phyloP scores from a whole-genome alignment of 148 eudicot species.

The Persicaria tinctoria region DNA sequence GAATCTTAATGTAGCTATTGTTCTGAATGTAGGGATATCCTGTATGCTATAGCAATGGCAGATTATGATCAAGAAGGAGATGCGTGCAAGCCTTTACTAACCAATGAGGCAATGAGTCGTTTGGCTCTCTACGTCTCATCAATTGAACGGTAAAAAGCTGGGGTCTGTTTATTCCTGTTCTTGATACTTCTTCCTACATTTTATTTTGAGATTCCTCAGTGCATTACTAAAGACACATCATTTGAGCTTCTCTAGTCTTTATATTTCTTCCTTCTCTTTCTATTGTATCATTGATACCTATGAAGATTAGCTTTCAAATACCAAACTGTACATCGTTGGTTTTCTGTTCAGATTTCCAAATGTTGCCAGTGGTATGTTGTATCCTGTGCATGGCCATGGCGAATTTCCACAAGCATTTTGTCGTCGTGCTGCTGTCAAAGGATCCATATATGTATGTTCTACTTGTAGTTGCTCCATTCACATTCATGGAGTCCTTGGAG shows the following conservation, averaged over 20 bases:
- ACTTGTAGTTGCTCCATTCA: background rate
- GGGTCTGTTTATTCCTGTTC: background rate
- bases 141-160: constrained; percentile 55
- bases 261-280: background rate
- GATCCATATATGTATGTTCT: constrained; percentile 78
- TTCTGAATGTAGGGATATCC: constrained; percentile 52
- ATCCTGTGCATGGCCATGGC: constrained; percentile 94
- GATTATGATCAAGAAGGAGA: constrained; percentile 78
- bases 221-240: background rate
- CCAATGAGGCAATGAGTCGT: constrained; percentile 58
- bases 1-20: background rate
- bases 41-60: constrained; percentile 76
- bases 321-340: background rate
- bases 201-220: background rate
- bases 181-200: background rate
- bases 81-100: constrained; percentile 44
- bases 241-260: background rate
- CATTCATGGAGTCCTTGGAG: too few species aligned
- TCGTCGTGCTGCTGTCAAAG: constrained; percentile 98
- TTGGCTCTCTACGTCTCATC: constrained; percentile 78
- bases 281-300: background rate
- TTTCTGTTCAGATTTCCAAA: constrained; percentile 56
- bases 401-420: constrained; percentile 93
- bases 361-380: constrained; percentile 77
- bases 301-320: background rate